A percentile compares a stretch with the other conserved stretches of the same genome.
These are phyloP conservation scores for Fraxinus albicans DNA, from an alignment of 305 asterid species.

Conservation along the genomic window DNA sequence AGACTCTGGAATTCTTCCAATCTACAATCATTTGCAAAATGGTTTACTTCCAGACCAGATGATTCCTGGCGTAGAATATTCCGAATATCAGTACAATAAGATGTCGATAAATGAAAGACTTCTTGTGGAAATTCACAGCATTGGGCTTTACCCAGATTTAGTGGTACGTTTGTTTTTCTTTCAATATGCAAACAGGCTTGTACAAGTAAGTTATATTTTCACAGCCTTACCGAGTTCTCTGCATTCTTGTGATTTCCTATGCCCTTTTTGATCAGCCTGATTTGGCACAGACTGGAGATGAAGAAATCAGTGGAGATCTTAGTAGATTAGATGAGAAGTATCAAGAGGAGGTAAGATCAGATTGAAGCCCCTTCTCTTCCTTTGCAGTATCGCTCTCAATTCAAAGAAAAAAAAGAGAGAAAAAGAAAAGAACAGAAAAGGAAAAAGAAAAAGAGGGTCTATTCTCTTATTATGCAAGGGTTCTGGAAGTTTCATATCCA, in stretches of 20 bases:
- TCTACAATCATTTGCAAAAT: slow-evolving; percentile 46
- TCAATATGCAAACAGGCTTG: slow-evolving; percentile 14
- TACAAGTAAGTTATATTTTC: slow-evolving; percentile 25
- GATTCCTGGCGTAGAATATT: slow-evolving; percentile 43
- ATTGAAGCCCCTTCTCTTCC: slow-evolving; percentile 12
- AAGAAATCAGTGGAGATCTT: slow-evolving; percentile 61
- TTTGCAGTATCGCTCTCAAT: background rate
- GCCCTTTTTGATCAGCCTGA: slow-evolving; percentile 47
- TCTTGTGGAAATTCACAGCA: slow-evolving; percentile 69
- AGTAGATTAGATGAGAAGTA: slow-evolving; percentile 54
- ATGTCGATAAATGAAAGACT: slow-evolving; percentile 77
- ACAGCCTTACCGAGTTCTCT: slow-evolving; percentile 19
- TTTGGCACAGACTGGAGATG: slow-evolving; percentile 58
- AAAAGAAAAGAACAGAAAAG: background rate
- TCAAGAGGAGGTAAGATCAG: slow-evolving; percentile 66
- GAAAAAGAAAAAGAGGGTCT: background rate
- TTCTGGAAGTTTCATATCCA: background rate
- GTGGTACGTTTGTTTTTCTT: slow-evolving; percentile 52
- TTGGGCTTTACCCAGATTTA: slow-evolving; percentile 79
- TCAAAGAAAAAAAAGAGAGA: background rate
- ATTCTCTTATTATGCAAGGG: background rate
- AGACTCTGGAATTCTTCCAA: slow-evolving; percentile 36
- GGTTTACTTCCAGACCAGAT: slow-evolving; percentile 46
- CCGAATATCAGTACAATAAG: slow-evolving; percentile 59
- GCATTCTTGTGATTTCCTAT: slow-evolving; percentile 23